phyloP scores from a whole-genome alignment of 164 flowering plant species.

The Aristolochia californica region DNA sequence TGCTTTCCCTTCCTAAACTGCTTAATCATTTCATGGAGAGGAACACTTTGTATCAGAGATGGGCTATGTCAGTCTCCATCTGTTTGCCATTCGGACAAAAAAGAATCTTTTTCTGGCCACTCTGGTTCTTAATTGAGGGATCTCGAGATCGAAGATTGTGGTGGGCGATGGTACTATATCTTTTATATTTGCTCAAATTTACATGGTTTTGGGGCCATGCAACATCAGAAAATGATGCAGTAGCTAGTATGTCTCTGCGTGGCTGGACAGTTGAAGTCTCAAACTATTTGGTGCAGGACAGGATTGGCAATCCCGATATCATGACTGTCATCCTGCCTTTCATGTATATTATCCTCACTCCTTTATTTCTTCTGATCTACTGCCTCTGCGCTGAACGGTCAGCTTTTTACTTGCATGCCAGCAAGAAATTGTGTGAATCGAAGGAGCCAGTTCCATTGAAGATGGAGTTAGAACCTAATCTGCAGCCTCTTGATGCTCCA shows the following conservation, averaged over 20 bases:
- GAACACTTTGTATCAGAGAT: conserved; percentile 10
- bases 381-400: conserved; percentile 11
- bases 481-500: not conserved
- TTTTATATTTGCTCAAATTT: conserved; percentile 12
- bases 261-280: conserved; percentile 11
- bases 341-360: conserved; percentile 12
- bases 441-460: conserved; percentile 1
- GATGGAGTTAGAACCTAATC: conserved; percentile 1
- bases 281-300: not conserved
- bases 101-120: conserved; percentile 5
- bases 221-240: conserved; percentile 7
- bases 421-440: conserved; percentile 6
- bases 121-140: conserved; percentile 17
- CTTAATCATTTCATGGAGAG: conserved; percentile 10
- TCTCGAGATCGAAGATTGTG: conserved; percentile 11
- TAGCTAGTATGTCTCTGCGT: conserved; percentile 7
- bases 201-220: conserved; percentile 18
- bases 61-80: conserved; percentile 12
- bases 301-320: conserved; percentile 7
- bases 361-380: conserved; percentile 8
- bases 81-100: conserved; percentile 9
- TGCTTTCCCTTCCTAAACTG: conserved; percentile 11
- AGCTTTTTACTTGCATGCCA: conserved; percentile 8
- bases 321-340: conserved; percentile 12
- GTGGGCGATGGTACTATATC: conserved; percentile 13